Evolutionary conservation across 2,329 filamentous ascomycete genomes (phyloP).

Genomic region (Fusarium concolor): DNA sequence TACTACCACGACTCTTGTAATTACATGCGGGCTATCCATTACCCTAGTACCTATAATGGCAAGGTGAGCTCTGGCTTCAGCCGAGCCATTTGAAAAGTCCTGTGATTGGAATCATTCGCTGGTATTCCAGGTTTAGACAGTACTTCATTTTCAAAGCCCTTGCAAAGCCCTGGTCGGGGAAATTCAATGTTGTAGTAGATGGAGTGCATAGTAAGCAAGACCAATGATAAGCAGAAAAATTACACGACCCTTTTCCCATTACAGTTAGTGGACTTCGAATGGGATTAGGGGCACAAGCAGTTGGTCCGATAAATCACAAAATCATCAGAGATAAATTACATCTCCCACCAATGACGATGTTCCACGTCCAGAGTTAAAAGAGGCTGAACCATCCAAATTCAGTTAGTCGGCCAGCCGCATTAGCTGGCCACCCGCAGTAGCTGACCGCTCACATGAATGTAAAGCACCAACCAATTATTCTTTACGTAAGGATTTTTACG

Average conservation of each 20-base stretch:
- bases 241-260: neutral
- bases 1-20: neutral
- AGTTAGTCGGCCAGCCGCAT: neutral
- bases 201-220: neutral
- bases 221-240: neutral
- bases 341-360: neutral
- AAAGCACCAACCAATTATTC: neutral
- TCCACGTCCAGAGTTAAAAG: neutral
- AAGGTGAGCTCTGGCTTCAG: neutral
- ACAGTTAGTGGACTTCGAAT: neutral
- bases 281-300: too few relatives aligned
- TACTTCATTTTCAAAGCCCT: conserved; percentile 1
- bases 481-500: neutral
- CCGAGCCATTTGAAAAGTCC: too few relatives aligned
- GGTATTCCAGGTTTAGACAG: neutral
- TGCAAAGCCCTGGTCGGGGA: neutral
- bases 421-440: neutral
- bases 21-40: neutral
- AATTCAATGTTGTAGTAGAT: neutral
- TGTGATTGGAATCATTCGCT: neutral
- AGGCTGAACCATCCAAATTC: neutral
- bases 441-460: neutral
- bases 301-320: too few relatives aligned
- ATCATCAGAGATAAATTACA: too few relatives aligned
- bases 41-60: neutral